Percentiles rank a stretch among this genome's conserved stretches.
phyloP scores from a whole-genome alignment of 352 stramenopile genomes.

The Phytophthora sp. region DNA sequence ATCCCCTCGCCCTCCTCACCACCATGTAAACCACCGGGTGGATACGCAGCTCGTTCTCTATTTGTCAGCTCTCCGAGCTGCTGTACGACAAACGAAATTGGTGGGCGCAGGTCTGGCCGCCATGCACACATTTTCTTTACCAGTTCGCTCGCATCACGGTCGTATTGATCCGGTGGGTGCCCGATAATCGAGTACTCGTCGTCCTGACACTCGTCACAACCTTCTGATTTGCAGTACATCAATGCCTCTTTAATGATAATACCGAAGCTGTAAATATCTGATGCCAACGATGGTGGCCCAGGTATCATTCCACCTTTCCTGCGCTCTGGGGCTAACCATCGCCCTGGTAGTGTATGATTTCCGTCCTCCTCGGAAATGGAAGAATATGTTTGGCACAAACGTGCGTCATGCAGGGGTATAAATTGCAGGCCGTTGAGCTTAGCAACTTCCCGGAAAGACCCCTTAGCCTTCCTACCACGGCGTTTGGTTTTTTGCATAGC shows the following conservation, averaged over 20 bases:
- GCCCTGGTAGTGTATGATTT: neutral
- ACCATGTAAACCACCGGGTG: neutral
- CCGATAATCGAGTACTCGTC: neutral
- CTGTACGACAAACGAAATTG: constrained; percentile 36
- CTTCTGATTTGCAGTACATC: neutral
- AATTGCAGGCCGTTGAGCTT: constrained; percentile 33
- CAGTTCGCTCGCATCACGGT: constrained; percentile 14
- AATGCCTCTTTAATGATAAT: constrained; percentile 31
- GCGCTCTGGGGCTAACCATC: constrained; percentile 24
- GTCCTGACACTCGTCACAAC: neutral
- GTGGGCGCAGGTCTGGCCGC: constrained; percentile 20
- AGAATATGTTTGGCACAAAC: neutral
- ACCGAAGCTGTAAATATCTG: constrained; percentile 41
- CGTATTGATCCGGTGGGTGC: neutral
- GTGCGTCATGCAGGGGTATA: constrained; percentile 5
- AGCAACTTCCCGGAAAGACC: constrained; percentile 17
- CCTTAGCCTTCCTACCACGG: constrained; percentile 1
- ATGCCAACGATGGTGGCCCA: constrained; percentile 27
- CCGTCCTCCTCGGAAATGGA: neutral
- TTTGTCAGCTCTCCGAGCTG: constrained; percentile 27
- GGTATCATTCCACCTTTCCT: neutral
- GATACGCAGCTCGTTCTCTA: neutral
- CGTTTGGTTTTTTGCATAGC: neutral
- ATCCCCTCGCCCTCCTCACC: neutral
- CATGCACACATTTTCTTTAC: constrained; percentile 37